Base-by-base conservation (phyloP, 306 rosid species). In the Trifolium pratense region DNA sequence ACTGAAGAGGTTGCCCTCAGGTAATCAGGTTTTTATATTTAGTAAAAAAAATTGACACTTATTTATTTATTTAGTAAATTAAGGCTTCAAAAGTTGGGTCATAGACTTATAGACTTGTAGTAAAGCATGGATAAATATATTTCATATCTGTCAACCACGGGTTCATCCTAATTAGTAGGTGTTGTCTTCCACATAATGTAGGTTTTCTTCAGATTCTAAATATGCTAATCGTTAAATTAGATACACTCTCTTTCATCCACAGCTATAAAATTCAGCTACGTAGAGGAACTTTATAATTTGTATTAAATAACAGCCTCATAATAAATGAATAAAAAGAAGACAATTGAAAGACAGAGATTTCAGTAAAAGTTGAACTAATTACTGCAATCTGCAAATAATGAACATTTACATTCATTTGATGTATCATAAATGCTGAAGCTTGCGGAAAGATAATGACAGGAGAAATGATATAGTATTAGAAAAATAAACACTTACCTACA, bases 401-500 rank as follows among this genome's bases (percentile, higher is more conserved):
- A 34, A 66, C 42, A 58, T 52, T 49, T 58, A 45, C 43, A 56
- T 32, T 56, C 74, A 53, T 48, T 79, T 29, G 25, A 76, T 29
- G 66, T 11, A 31, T 56, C 40, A 70, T 39, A 53, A 17, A 36
- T 0, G 29, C 46, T 57, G 78, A 66, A 75, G 68, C 43, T 53
- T 18, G 17, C 1, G 11, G 63, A 66, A 70, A 25, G 68, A 58
- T 32, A 62, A 59, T 45, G 13, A 75, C 43, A 75, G 62, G 29
- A 40, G 23, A 46, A 29, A 74, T 62, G 74, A 74, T 21, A 74
- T 68, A 15, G 57, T 37, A 25, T 49, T 21, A 46, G 58, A 17
- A 51, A 26, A 70, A 63, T 23, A 77, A 80, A 73, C 65, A 79
- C 98, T 88, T 81, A 94, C 98, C 96, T 97, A 71, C 98, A 94